Evolutionary conservation across 495 filamentous ascomycete species (phyloP).

Genomic region (Durotheca rogersii): DNA sequence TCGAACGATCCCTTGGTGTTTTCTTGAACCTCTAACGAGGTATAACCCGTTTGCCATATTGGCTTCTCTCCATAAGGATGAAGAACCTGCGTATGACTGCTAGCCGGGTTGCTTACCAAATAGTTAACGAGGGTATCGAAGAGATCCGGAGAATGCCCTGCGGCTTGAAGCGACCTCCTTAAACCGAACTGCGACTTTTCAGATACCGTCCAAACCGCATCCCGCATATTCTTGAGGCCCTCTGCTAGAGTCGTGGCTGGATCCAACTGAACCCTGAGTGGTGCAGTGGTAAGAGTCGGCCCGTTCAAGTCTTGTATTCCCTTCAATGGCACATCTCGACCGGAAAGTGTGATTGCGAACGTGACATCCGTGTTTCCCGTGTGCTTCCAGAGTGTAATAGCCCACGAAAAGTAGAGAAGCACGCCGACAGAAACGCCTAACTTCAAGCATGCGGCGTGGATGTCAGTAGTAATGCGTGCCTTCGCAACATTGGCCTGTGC

Average conservation of each 20-base stretch:
- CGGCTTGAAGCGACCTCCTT: slow-evolving; percentile 54
- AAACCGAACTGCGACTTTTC: slow-evolving; percentile 58
- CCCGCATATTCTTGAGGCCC: slow-evolving; percentile 45
- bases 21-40: neutral
- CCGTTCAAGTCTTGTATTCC: slow-evolving; percentile 51
- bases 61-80: neutral
- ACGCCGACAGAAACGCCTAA: slow-evolving; percentile 11
- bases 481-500: neutral
- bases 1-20: neutral
- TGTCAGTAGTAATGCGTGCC: neutral
- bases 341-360: slow-evolving; percentile 56
- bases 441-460: neutral
- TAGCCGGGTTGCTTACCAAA: slow-evolving; percentile 15
- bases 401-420: slow-evolving; percentile 28
- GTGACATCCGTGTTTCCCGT: slow-evolving; percentile 37
- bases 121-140: slow-evolving; percentile 56
- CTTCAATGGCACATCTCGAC: slow-evolving; percentile 46
- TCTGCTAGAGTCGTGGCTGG: slow-evolving; percentile 24
- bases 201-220: slow-evolving; percentile 42
- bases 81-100: neutral
- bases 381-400: slow-evolving; percentile 15
- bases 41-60: slow-evolving; percentile 1
- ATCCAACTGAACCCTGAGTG: slow-evolving; percentile 49
- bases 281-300: slow-evolving; percentile 59
- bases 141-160: slow-evolving; percentile 53